These are phyloP conservation scores for Claviceps citrina DNA, from an alignment of 2,329 filamentous ascomycete species.

Conservation along the genomic window DNA sequence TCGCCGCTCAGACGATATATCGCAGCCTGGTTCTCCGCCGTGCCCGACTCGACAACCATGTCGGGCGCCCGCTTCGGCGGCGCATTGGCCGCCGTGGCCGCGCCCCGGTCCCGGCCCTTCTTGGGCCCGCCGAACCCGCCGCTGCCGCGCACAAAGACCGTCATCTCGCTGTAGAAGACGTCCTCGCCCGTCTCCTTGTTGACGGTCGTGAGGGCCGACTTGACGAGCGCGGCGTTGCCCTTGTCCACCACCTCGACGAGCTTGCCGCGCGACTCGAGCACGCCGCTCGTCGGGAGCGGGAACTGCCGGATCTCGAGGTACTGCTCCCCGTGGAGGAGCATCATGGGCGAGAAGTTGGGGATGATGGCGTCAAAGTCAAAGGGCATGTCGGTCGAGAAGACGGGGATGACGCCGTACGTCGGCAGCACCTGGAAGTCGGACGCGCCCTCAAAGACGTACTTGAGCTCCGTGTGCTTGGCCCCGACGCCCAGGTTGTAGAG, in stretches of 20 bases:
- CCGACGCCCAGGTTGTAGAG: slow-evolving; percentile 93
- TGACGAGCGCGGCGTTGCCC: slow-evolving; percentile 72
- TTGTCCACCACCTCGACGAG: slow-evolving; percentile 95
- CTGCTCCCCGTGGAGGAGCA: slow-evolving; percentile 97
- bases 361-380: slow-evolving; percentile 72
- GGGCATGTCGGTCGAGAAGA: slow-evolving; percentile 68
- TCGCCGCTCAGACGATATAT: slow-evolving; percentile 89
- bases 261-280: slow-evolving; percentile 58
- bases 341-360: slow-evolving; percentile 95
- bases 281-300: slow-evolving; percentile 74
- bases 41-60: slow-evolving; percentile 68
- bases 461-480: slow-evolving; percentile 76
- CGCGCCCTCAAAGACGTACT: slow-evolving; percentile 76
- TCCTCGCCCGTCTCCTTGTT: slow-evolving; percentile 75
- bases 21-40: slow-evolving; percentile 79
- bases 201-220: slow-evolving; percentile 66
- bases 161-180: slow-evolving; percentile 91
- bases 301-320: slow-evolving; percentile 89
- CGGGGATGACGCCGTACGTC: slow-evolving; percentile 93
- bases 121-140: slow-evolving; percentile 78
- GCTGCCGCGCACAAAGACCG: slow-evolving; percentile 80
- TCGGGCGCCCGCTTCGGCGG: slow-evolving; percentile 67
- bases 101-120: slow-evolving; percentile 64
- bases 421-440: slow-evolving; percentile 90
- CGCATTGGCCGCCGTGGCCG: slow-evolving; percentile 63